Base-by-base conservation (phyloP, 345 rosid species). In the Eucalyptus marginata region DNA sequence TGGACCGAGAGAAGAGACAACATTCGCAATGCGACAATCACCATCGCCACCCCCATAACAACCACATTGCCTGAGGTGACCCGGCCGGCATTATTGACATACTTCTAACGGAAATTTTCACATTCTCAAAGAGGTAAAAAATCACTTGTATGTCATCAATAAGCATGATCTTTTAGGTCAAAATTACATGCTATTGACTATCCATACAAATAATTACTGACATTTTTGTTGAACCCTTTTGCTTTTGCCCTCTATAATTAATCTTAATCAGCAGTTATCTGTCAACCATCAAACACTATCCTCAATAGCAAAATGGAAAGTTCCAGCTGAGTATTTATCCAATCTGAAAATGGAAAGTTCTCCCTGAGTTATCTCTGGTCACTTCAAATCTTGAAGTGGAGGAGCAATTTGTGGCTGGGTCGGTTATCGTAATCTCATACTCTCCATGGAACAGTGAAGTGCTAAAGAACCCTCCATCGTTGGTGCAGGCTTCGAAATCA, bases 361-460 rank as follows among this genome's bases (percentile, higher is more conserved):
- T 68, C 44, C 44, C 44, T 33, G 80, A 68, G 80, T 25, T 68
- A 17, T 68, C 93, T 87, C 87, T 88, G 13, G 92, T 88, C 86
- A 93, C 93, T 76, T 92, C 86, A 27, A 93, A 90, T 79, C 68
- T 92, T 25, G 90, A 86, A 36, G 91, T 88, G 43, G 84, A 90
- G 29, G 88, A 79, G 62, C 88, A 62, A 49, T 89, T 92, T 49
- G 92, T 92, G 44, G 33, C 66, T n/a, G 95, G 94, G 87, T 94
- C 87, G 44, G 87, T 90, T 16, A 95, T 90, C 7, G 88, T 90
- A 13, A 95, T 24, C 66, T 88, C 89, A 80, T 95, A 94, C 87
- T 93, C 96, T 76, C 98, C 98, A 76, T 94, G 93, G 89, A 94
- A 91, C 90, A 96, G 86, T 7, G 93, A 89, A 86, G 87, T 86